phyloP scores from a whole-genome alignment of 345 rosid genomes.

The Citrus trifoliata region DNA sequence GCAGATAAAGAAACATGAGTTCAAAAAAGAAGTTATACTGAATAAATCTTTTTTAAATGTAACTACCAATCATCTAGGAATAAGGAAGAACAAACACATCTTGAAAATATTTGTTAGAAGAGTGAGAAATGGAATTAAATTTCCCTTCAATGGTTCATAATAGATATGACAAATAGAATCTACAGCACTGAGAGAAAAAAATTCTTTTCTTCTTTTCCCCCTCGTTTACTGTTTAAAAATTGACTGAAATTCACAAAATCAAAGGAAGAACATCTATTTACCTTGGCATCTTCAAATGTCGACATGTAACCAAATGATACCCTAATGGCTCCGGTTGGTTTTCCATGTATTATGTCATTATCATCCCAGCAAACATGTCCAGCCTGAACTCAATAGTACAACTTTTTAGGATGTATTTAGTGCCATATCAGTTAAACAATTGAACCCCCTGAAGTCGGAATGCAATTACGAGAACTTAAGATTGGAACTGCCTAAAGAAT shows the following conservation, averaged over 20 bases:
- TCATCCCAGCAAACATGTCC: constrained; percentile 99
- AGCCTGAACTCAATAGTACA: constrained; percentile 43
- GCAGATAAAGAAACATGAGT: constrained; percentile 20
- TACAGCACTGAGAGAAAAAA: background rate
- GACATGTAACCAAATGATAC: constrained; percentile 97
- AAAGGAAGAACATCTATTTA: constrained; percentile 23
- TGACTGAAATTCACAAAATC: constrained; percentile 2
- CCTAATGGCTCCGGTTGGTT: constrained; percentile 92
- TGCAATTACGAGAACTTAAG: background rate
- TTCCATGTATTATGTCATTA: constrained; percentile 77
- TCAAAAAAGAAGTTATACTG: background rate
- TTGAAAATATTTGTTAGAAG: background rate
- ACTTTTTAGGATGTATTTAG: constrained; percentile 8
- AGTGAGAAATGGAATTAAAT: background rate
- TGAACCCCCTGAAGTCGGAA: background rate
- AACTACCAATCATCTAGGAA: constrained; percentile 4
- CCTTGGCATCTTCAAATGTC: constrained; percentile 93
- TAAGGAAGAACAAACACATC: background rate
- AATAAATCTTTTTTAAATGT: background rate
- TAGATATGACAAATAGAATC: constrained; percentile 1
- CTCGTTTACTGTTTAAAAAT: background rate
- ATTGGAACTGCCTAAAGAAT: constrained; percentile 2
- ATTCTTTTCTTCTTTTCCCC: background rate
- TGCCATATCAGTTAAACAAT: background rate
- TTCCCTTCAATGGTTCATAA: background rate